Conservation (phyloP, 805 yeast species). For the Yarrowia keelungensis region DNA sequence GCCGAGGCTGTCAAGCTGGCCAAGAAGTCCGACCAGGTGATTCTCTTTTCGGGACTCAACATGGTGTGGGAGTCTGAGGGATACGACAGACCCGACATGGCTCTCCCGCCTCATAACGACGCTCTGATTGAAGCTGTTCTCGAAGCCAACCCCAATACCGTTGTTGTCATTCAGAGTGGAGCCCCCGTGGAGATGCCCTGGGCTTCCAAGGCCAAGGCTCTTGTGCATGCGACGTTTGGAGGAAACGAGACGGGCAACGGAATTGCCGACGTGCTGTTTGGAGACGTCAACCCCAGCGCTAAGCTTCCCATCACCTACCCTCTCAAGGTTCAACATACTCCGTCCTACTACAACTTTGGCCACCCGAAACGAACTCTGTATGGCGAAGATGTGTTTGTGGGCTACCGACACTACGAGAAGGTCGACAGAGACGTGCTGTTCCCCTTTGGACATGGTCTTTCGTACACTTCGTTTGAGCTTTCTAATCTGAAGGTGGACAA, state of each 20-base stretch:
- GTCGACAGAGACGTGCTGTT: slow-evolving; percentile 57
- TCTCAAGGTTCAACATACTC: slow-evolving; percentile 59
- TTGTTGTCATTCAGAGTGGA: slow-evolving; percentile 65
- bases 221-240: slow-evolving; percentile 64
- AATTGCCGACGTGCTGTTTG: slow-evolving; percentile 65
- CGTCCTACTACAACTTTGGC: slow-evolving; percentile 61
- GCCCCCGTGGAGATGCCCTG: slow-evolving; percentile 69
- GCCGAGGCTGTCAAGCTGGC: slow-evolving; percentile 39
- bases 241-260: slow-evolving; percentile 66
- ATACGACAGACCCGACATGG: slow-evolving; percentile 59
- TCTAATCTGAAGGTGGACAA: slow-evolving; percentile 51
- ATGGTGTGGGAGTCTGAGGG: slow-evolving; percentile 69
- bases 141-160: slow-evolving; percentile 58
- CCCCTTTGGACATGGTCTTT: slow-evolving; percentile 70
- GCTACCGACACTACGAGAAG: slow-evolving; percentile 67
- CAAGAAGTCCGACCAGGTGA: slow-evolving; percentile 58
- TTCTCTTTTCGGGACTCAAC: slow-evolving; percentile 60
- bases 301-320: slow-evolving; percentile 66
- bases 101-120: slow-evolving; percentile 58
- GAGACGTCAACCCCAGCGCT: slow-evolving; percentile 67
- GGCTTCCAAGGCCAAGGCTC: slow-evolving; percentile 53
- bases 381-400: slow-evolving; percentile 72
- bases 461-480: slow-evolving; percentile 61
- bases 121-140: slow-evolving; percentile 56
- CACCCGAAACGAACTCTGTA: slow-evolving; percentile 52